Conservation (phyloP, 495 filamentous ascomycete species). For the Aspergillus heteromorphus region DNA sequence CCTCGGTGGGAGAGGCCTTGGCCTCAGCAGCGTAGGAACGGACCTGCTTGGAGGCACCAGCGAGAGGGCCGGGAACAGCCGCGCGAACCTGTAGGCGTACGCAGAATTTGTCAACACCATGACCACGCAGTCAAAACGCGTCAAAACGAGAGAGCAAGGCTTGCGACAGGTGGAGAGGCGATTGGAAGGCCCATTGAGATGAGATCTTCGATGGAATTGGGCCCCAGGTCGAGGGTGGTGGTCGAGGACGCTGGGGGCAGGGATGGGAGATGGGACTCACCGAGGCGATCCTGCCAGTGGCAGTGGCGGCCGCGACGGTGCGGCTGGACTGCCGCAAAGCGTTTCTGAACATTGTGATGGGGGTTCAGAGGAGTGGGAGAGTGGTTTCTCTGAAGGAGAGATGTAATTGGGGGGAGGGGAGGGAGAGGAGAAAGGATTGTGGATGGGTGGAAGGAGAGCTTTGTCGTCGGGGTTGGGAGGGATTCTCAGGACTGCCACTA, state of each 20-base stretch:
- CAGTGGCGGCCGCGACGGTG: constrained; percentile 88
- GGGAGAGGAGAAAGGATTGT: constrained; percentile 44
- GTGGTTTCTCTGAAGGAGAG: constrained; percentile 46
- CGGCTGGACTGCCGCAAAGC: constrained; percentile 93
- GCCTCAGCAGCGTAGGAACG: constrained; percentile 90
- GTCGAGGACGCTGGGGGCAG: constrained; percentile 19
- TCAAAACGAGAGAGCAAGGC: constrained; percentile 19
- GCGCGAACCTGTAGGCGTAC: constrained; percentile 65
- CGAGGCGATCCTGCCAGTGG: constrained; percentile 79
- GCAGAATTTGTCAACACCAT: constrained; percentile 45
- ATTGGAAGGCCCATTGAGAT: constrained; percentile 37
- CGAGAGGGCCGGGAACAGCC: constrained; percentile 70
- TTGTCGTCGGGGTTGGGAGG: constrained; percentile 48
- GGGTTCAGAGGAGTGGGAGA: constrained; percentile 48
- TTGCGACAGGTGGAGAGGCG: constrained; percentile 21
- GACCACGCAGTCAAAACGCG: constrained; percentile 26
- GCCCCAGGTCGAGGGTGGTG: constrained; percentile 20
- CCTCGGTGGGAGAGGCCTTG: constrained; percentile 94
- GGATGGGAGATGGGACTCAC: constrained; percentile 69
- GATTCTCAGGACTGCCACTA: constrained; percentile 45
- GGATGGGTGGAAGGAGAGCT: constrained; percentile 51
- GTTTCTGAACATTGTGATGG: constrained; percentile 87
- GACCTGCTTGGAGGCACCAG: constrained; percentile 67
- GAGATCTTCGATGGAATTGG: constrained; percentile 33
- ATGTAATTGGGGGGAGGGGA: constrained; percentile 46